Evolutionary conservation across 371 early-diverging fungal species (phyloP).

Genomic region (Blakeslea trispora): DNA sequence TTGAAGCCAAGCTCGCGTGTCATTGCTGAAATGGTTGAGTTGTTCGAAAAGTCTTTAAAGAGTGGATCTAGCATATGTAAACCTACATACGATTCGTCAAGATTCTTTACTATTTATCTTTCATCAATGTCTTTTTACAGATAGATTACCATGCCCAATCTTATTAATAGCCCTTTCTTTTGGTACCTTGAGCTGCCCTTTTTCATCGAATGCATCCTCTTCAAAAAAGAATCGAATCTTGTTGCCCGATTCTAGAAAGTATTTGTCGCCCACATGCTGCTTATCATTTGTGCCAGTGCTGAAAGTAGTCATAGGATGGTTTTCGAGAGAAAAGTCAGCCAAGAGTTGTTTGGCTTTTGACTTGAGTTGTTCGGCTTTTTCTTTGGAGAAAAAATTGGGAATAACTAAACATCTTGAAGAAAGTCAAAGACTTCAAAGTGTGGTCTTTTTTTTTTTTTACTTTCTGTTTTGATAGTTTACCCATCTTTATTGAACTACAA

Average conservation of each 20-base stretch:
- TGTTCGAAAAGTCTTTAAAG: constrained; percentile 67
- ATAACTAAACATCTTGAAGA: constrained; percentile 67
- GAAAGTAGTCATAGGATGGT: constrained; percentile 83
- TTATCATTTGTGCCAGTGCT: constrained; percentile 65
- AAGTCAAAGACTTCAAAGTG: no score
- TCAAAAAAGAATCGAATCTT: constrained; percentile 90
- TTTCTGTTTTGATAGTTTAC: no score
- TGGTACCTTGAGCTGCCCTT: constrained; percentile 62
- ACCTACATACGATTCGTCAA: constrained; percentile 42
- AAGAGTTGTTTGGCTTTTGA: constrained; percentile 63
- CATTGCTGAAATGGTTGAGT: constrained; percentile 54
- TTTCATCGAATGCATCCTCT: constrained; percentile 74
- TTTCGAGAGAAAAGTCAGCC: constrained; percentile 62
- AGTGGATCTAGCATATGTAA: constrained; percentile 79
- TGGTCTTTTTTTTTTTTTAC: no score
- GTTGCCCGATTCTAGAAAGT: constrained; percentile 84
- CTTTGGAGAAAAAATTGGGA: constrained; percentile 62
- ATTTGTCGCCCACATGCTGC: constrained; percentile 84
- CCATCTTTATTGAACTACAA: constrained; percentile 34
- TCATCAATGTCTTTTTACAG: no score
- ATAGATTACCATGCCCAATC: constrained; percentile 91
- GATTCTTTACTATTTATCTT: no score
- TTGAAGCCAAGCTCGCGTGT: constrained; percentile 66
- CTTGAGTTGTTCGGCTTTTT: constrained; percentile 55
- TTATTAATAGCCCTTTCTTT: constrained; percentile 83